phyloP scores from a whole-genome alignment of 2,329 filamentous ascomycete genomes.

The Aureobasidium sp. region DNA sequence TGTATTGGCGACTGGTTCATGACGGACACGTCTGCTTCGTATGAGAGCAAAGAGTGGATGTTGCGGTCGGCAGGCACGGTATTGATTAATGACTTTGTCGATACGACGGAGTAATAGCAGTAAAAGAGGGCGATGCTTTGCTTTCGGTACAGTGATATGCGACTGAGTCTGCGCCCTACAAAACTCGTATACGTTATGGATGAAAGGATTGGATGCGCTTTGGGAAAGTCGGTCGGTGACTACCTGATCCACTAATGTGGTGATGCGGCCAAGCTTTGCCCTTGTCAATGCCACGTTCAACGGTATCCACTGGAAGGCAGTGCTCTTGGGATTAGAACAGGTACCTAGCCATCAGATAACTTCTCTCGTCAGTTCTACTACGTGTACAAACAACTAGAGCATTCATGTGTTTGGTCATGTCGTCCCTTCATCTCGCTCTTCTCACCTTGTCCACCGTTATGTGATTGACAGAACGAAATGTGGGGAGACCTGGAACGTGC shows the following conservation, averaged over 20 bases:
- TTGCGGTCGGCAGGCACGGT: not conserved
- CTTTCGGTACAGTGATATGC: not conserved
- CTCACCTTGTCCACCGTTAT: not conserved
- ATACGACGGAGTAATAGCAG: not conserved
- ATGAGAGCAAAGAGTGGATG: not conserved
- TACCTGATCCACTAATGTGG: slow-evolving; percentile 1
- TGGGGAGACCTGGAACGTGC: slow-evolving; percentile 2
- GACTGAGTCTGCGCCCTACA: not conserved
- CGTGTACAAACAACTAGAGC: not conserved
- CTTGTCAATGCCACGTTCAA: not conserved
- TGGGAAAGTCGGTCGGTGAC: slow-evolving; percentile 1
- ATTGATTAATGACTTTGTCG: not conserved
- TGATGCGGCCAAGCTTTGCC: slow-evolving; percentile 7
- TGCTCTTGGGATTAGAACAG: not conserved
- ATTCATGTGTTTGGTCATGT: not conserved
- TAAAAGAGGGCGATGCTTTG: not conserved
- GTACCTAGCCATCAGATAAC: not conserved
- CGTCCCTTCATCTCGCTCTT: not conserved
- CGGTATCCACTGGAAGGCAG: not conserved
- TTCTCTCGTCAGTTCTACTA: not conserved
- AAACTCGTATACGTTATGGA: not conserved
- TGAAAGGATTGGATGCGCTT: not conserved
- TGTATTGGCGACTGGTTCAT: slow-evolving; percentile 4
- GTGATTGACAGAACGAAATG: not conserved
- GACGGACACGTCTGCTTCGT: not conserved